These are phyloP conservation scores for Musa itinerans DNA, from an alignment of 176 grass and related monocot species.

Conservation along the genomic window DNA sequence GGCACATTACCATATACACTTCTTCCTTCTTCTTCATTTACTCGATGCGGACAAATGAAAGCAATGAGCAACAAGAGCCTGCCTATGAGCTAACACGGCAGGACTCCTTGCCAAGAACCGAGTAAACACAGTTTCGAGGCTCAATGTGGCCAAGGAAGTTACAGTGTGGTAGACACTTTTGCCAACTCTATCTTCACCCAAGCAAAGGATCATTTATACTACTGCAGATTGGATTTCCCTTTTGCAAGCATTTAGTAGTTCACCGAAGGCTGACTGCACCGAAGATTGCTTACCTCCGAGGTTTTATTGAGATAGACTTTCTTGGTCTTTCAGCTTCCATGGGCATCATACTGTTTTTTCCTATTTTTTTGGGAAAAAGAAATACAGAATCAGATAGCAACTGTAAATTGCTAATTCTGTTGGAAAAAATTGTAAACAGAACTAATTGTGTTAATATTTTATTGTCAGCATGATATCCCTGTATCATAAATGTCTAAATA, in stretches of 20 bases:
- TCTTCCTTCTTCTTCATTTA: slow-evolving; percentile 95
- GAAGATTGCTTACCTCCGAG: not conserved
- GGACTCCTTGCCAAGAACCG: slow-evolving; percentile 46
- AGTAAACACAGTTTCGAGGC: not conserved
- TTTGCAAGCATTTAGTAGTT: not conserved
- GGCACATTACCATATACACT: slow-evolving; percentile 95
- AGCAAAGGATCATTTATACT: too few relatives aligned
- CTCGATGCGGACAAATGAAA: slow-evolving; percentile 35
- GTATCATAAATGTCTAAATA: not conserved
- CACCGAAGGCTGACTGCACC: not conserved
- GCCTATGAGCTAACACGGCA: slow-evolving; percentile 59
- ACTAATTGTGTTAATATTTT: not conserved
- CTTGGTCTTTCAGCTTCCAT: not conserved
- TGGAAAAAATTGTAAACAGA: not conserved
- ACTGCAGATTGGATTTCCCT: too few relatives aligned
- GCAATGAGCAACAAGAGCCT: slow-evolving; percentile 31
- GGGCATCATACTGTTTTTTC: not conserved
- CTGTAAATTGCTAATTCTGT: slow-evolving; percentile 1
- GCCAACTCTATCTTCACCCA: not conserved
- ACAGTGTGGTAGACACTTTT: not conserved
- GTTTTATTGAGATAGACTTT: not conserved
- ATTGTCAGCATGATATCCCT: not conserved
- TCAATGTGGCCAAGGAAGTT: not conserved
- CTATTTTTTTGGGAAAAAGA: not conserved
- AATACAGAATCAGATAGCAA: not conserved